These are phyloP conservation scores for Aschersonia sp. DNA, from an alignment of 2,329 filamentous ascomycete species.

Conservation along the genomic window DNA sequence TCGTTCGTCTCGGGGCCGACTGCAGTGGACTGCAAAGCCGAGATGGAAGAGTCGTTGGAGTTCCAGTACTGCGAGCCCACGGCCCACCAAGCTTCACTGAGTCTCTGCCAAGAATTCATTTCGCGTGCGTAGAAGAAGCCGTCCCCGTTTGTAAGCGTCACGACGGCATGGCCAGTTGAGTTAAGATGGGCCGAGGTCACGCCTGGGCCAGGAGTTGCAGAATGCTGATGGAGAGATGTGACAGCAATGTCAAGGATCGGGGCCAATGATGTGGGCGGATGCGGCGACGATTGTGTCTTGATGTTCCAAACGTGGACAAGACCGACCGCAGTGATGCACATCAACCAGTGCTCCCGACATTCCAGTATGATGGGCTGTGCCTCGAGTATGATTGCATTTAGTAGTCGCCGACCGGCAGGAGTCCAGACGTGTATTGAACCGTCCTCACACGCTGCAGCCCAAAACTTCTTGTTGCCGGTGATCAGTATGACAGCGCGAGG, in stretches of 20 bases:
- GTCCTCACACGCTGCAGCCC: slow-evolving; percentile 87
- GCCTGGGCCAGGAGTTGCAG: slow-evolving; percentile 61
- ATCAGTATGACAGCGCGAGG: slow-evolving; percentile 77
- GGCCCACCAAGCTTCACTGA: slow-evolving; percentile 98
- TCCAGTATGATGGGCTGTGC: slow-evolving; percentile 90
- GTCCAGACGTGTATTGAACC: slow-evolving; percentile 85
- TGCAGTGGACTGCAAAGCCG: slow-evolving; percentile 60
- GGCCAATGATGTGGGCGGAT: slow-evolving; percentile 78
- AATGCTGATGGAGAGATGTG: slow-evolving; percentile 62
- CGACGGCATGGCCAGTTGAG: slow-evolving; percentile 67
- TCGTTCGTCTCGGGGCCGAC: slow-evolving; percentile 41
- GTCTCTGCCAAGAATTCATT: slow-evolving; percentile 83
- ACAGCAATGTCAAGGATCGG: slow-evolving; percentile 80
- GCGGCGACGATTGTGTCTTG: slow-evolving; percentile 65
- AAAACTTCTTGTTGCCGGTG: slow-evolving; percentile 81
- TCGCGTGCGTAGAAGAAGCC: slow-evolving; percentile 77
- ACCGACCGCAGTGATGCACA: slow-evolving; percentile 79
- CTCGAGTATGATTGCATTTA: slow-evolving; percentile 77
- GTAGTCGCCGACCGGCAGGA: slow-evolving; percentile 70
- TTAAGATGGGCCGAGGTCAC: slow-evolving; percentile 88
- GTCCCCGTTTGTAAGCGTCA: slow-evolving; percentile 90
- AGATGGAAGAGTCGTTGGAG: slow-evolving; percentile 80
- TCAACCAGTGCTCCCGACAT: slow-evolving; percentile 73
- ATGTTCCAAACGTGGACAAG: slow-evolving; percentile 92
- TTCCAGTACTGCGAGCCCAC: slow-evolving; percentile 99